phyloP scores from a whole-genome alignment of 1,284 basidiomycete species.

The Mycosarcoma maydis region DNA sequence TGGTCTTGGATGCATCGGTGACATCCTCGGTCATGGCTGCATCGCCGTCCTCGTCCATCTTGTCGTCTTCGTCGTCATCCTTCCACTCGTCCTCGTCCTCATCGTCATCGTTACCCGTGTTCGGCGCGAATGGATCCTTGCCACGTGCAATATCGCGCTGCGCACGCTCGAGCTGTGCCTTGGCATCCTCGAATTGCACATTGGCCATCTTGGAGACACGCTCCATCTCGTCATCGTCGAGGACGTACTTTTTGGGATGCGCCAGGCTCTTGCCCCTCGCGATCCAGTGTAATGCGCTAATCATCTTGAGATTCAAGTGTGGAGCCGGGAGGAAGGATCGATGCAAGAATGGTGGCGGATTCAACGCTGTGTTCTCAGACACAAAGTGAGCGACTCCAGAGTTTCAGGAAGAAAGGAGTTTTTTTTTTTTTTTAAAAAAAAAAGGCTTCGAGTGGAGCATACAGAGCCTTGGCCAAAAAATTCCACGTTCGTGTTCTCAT shows the following conservation, averaged over 20 bases:
- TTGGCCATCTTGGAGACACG: constrained; percentile 88
- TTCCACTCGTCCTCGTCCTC: constrained; percentile 53
- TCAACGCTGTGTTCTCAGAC: too few relatives aligned
- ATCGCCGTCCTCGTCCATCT: constrained; percentile 73
- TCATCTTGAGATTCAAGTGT: constrained; percentile 55
- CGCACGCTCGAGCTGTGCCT: constrained; percentile 77
- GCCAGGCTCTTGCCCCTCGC: constrained; percentile 79
- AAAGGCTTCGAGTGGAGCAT: too few relatives aligned
- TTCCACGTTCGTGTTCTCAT: too few relatives aligned
- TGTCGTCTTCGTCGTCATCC: constrained; percentile 41
- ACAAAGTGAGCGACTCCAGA: too few relatives aligned
- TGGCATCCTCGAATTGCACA: constrained; percentile 87
- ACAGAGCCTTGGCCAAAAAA: too few relatives aligned
- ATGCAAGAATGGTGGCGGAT: too few relatives aligned
- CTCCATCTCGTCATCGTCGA: constrained; percentile 89
- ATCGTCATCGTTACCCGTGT: constrained; percentile 39
- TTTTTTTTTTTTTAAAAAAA: too few relatives aligned
- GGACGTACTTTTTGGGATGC: constrained; percentile 86
- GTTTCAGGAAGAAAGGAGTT: too few relatives aligned
- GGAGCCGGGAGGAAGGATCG: not conserved
- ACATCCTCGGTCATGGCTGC: constrained; percentile 67
- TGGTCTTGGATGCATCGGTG: constrained; percentile 18
- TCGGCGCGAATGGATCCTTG: constrained; percentile 48
- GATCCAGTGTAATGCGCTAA: constrained; percentile 77
- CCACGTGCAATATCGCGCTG: constrained; percentile 52